Conservation (phyloP, 441 rosid genomes). For the Erysimum cheiri region DNA sequence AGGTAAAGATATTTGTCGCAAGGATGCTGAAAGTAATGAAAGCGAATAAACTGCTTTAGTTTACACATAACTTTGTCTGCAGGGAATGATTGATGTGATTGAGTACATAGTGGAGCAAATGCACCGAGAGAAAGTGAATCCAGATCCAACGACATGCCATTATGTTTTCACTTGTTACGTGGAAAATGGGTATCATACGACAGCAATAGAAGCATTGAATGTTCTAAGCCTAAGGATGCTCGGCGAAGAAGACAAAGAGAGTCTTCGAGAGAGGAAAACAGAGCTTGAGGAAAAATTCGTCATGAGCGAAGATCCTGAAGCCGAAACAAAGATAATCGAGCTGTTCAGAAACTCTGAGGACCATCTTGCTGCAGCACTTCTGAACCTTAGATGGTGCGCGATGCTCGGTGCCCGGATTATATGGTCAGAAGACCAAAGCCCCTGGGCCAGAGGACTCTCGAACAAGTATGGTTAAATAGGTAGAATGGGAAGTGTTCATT, state of each 20-base stretch:
- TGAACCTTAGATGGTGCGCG: slow-evolving; percentile 86
- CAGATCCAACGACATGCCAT: slow-evolving; percentile 77
- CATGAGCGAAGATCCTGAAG: slow-evolving; percentile 61
- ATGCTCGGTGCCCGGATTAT: slow-evolving; percentile 55
- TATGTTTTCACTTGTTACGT: slow-evolving; percentile 60
- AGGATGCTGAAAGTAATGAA: slow-evolving; percentile 2
- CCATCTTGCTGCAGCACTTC: slow-evolving; percentile 58
- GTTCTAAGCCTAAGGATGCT: slow-evolving; percentile 81
- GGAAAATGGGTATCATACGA: slow-evolving; percentile 50
- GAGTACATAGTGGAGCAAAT: slow-evolving; percentile 72
- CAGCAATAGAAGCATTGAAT: slow-evolving; percentile 78
- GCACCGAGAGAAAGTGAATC: slow-evolving; percentile 62
- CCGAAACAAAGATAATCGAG: slow-evolving; percentile 57
- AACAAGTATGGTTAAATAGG: slow-evolving; percentile 42
- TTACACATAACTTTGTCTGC: slow-evolving; percentile 5
- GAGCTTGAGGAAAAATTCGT: slow-evolving; percentile 63
- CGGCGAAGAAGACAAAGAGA: slow-evolving; percentile 43
- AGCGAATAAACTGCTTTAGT: neutral
- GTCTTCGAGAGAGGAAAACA: slow-evolving; percentile 51
- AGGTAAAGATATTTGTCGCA: slow-evolving; percentile 50
- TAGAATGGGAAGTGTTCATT: slow-evolving; percentile 19
- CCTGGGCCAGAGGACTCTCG: slow-evolving; percentile 64
- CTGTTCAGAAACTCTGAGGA: slow-evolving; percentile 51
- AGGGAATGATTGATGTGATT: slow-evolving; percentile 70
- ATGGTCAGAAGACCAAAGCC: slow-evolving; percentile 73